Percentiles rank a stretch among this genome's conserved stretches.
Evolutionary conservation across 306 rosid species (phyloP).

Genomic region (Styphnolobium japonicum): DNA sequence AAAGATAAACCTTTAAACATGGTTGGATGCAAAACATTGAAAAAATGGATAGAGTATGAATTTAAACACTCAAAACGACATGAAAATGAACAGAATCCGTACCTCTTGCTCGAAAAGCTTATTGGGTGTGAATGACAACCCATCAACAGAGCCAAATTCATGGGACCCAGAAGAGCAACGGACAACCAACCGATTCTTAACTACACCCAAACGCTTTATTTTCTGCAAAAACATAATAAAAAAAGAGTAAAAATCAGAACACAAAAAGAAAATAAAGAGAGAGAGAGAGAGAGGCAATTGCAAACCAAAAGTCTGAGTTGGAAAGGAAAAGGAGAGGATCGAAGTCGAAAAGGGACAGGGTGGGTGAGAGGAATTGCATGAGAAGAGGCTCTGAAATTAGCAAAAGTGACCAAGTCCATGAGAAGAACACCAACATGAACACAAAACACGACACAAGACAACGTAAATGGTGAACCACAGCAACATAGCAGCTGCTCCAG

Average conservation of each 20-base stretch:
- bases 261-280: background rate
- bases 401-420: constrained; percentile 61
- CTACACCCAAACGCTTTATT: constrained; percentile 51
- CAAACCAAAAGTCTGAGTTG: constrained; percentile 50
- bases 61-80: constrained; percentile 7
- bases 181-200: constrained; percentile 46
- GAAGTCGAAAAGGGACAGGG: constrained; percentile 47
- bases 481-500: too few relatives aligned
- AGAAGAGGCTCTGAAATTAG: constrained; percentile 62
- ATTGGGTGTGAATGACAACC: constrained; percentile 61
- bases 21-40: background rate
- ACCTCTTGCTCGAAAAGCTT: constrained; percentile 92
- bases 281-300: background rate
- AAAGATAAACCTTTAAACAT: constrained; percentile 14
- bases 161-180: constrained; percentile 60
- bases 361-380: constrained; percentile 48
- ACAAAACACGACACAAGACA: too few relatives aligned
- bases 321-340: constrained; percentile 36
- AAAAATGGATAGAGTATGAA: background rate
- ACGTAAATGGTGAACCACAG: too few relatives aligned
- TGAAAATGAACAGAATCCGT: constrained; percentile 3
- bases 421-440: too few relatives aligned
- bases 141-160: constrained; percentile 54
- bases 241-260: background rate
- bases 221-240: constrained; percentile 44